Evolutionary conservation across 768 basidiomycete genomes (phyloP), one percentile per base, ranked within the genome.

Genomic region (Phylloporus scabripes): DNA sequence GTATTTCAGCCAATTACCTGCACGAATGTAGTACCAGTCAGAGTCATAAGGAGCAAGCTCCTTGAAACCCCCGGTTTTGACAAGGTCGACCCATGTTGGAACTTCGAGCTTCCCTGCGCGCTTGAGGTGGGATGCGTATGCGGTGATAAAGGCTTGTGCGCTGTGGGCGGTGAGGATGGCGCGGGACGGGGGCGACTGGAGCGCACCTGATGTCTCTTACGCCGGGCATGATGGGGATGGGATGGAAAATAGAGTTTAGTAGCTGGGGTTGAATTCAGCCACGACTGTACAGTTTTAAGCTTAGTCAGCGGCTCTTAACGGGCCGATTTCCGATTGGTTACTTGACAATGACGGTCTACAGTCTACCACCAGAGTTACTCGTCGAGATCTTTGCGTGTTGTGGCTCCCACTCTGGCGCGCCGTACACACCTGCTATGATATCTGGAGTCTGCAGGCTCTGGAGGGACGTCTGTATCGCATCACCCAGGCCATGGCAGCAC

Each of bases 31-130:
- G 81, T 84, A 99, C 96, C 96, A 99, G 72, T 99, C 96, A 37
- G 92, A 89, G 73, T 98, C 92, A 75, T 97, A 97, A 47, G 96
- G 96, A 46, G 94, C 95, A 53, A 96, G 90, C 75, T 99, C 96
- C 73, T 98, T 98, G 81, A 78, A 93, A 52, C 87, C 76, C 69
- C 91, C 95, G 53, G 96, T 99, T 80, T 99, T 99, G 70, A 99
- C 96, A 62, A 97, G 75, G 72, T 96, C 95, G 53, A 90, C 95
- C 95, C 95, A 98, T 72, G 83, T 85, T 60, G 95, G 95, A 53
- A 98, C 90, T 77, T 99, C 94, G 65, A 99, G 90, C 79, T 98
- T 98, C 72, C 96, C 96, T 56, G 92, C 93, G 60, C 93, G 87
- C 77, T 97, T 97, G 68, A 97, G 79, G 73, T 97, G 93, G 66